Evolutionary conservation across 2,329 filamentous ascomycete species (phyloP).

Genomic region (Raffaelea arxii): DNA sequence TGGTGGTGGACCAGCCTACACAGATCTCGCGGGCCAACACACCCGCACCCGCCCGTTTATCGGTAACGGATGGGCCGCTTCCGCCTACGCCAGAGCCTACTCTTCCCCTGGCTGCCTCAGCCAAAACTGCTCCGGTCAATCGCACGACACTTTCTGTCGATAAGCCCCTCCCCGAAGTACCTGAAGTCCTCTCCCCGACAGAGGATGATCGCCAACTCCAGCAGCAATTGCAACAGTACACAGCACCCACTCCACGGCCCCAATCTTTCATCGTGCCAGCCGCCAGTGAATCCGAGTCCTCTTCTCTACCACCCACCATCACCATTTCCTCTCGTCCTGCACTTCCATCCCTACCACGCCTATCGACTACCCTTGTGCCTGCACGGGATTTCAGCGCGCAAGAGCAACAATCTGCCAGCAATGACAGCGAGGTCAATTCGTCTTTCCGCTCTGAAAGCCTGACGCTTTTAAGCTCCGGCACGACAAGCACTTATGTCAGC

Average conservation of each 20-base stretch:
- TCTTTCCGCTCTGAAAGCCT: constrained; percentile 58
- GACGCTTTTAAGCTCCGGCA: constrained; percentile 66
- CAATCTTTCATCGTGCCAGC: constrained; percentile 28
- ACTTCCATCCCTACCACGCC: constrained; percentile 47
- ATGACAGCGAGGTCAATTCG: constrained; percentile 40
- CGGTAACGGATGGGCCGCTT: too few relatives aligned
- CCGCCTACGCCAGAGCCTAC: too few relatives aligned
- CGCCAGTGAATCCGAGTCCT: too few relatives aligned
- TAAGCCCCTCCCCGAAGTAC: constrained; percentile 60
- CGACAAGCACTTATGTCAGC: constrained; percentile 68
- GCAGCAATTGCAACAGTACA: constrained; percentile 15
- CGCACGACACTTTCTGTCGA: constrained; percentile 40
- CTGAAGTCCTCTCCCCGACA: constrained; percentile 38
- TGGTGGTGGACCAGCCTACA: neutral
- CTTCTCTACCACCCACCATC: too few relatives aligned
- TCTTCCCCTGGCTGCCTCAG: too few relatives aligned
- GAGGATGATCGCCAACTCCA: constrained; percentile 16
- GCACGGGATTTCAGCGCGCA: constrained; percentile 37
- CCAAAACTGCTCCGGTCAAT: constrained; percentile 12
- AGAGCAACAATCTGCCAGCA: constrained; percentile 22
- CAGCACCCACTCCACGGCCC: constrained; percentile 30
- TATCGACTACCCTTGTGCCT: constrained; percentile 40
- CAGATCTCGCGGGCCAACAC: neutral
- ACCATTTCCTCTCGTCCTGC: constrained; percentile 36
- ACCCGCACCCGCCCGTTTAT: neutral